Conservation (phyloP, 1,139 yeast genomes). For the Protomyces lactucae-debilis region DNA sequence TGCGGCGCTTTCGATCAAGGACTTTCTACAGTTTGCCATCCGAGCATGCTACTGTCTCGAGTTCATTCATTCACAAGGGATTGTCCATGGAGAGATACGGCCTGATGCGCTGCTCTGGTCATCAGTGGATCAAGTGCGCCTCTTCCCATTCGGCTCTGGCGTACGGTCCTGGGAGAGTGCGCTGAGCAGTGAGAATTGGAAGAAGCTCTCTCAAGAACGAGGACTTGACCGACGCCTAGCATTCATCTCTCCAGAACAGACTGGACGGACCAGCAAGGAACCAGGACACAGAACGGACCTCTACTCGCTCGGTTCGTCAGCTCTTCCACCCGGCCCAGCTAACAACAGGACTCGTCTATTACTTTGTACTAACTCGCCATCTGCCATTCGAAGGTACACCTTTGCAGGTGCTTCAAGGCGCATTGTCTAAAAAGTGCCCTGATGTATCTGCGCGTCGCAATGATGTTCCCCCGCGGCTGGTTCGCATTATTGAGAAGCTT, state of each 20-base stretch:
- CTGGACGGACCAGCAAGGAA: slow-evolving; percentile 31
- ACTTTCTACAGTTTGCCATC: slow-evolving; percentile 32
- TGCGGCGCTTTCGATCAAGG: neutral
- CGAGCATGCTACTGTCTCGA: slow-evolving; percentile 32
- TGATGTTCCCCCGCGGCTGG: slow-evolving; percentile 29
- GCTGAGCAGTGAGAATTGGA: slow-evolving; percentile 21
- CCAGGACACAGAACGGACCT: slow-evolving; percentile 33
- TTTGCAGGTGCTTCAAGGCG: slow-evolving; percentile 31
- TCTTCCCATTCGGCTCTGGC: slow-evolving; percentile 30
- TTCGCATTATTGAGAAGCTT: slow-evolving; percentile 30
- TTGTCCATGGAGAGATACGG: slow-evolving; percentile 33
- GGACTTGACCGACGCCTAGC: slow-evolving; percentile 26
- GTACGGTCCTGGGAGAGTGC: slow-evolving; percentile 23
- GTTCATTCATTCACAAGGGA: slow-evolving; percentile 31
- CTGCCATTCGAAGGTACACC: slow-evolving; percentile 32
- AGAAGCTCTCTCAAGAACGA: slow-evolving; percentile 8
- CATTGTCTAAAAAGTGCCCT: slow-evolving; percentile 32
- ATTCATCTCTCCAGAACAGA: slow-evolving; percentile 33
- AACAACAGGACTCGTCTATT: slow-evolving; percentile 27
- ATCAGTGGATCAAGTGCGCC: slow-evolving; percentile 28
- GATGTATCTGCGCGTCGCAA: slow-evolving; percentile 30
- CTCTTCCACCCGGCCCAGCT: neutral
- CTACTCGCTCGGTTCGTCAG: slow-evolving; percentile 31
- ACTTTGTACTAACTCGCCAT: slow-evolving; percentile 29
- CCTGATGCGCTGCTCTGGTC: slow-evolving; percentile 31